Evolutionary conservation across 371 early-diverging fungal genomes (phyloP).

Genomic region (Rhizopus arrhizus): DNA sequence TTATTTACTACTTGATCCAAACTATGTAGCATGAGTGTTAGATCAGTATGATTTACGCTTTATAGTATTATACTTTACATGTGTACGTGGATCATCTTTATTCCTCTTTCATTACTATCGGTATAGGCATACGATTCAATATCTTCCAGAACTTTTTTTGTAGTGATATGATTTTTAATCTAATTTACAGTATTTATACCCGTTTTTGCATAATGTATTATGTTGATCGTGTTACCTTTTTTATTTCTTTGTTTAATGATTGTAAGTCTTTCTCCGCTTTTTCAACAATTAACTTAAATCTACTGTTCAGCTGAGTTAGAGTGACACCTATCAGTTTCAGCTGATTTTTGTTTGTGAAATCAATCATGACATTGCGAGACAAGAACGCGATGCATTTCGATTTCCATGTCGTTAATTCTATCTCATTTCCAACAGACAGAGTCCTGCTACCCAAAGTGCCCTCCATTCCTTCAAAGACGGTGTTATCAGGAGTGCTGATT

Average conservation of each 20-base stretch:
- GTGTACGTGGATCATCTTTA: constrained; percentile 9
- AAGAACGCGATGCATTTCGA: constrained; percentile 14
- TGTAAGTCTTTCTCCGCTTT: constrained; percentile 10
- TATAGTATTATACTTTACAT: constrained; percentile 22
- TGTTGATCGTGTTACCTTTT: constrained; percentile 16
- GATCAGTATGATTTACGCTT: constrained; percentile 6
- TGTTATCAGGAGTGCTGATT: constrained; percentile 8
- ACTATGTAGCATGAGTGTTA: constrained; percentile 12
- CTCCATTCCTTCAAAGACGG: constrained; percentile 9
- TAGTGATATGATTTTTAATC: constrained; percentile 14
- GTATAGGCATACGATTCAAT: too few relatives aligned
- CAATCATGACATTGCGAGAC: constrained; percentile 14
- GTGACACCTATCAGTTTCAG: constrained; percentile 13
- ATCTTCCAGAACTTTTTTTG: background rate
- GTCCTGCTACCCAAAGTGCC: constrained; percentile 11
- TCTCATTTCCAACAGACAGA: constrained; percentile 11
- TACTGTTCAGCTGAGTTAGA: constrained; percentile 3
- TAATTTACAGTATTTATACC: constrained; percentile 17
- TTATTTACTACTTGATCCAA: constrained; percentile 14
- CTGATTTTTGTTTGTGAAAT: constrained; percentile 8
- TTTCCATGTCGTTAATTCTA: constrained; percentile 7
- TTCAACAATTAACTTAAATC: constrained; percentile 11
- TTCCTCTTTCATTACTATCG: background rate
- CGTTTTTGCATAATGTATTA: constrained; percentile 14
- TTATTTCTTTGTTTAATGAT: constrained; percentile 1